Evolutionary conservation across 768 basidiomycete genomes (phyloP).

Genomic region (Rhodotorula babjevae): DNA sequence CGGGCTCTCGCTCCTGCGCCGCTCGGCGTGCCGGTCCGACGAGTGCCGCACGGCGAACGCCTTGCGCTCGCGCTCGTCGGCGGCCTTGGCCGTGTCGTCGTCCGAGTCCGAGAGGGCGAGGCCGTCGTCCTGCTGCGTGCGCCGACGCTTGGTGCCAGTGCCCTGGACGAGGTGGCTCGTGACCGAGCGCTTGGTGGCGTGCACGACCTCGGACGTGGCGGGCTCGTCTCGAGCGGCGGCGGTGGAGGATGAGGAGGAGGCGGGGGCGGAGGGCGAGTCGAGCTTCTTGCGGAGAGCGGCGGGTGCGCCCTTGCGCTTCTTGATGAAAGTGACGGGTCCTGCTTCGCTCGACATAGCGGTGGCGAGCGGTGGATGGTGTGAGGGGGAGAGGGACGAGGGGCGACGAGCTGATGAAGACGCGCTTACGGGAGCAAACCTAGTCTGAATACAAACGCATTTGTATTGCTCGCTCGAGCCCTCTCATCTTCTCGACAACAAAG

Average conservation of each 20-base stretch:
- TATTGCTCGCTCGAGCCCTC: too few species aligned
- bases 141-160: constrained; percentile 60
- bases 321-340: constrained; percentile 72
- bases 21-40: constrained; percentile 66
- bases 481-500: too few species aligned
- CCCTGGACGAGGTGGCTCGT: constrained; percentile 73
- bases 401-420: background rate
- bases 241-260: constrained; percentile 3
- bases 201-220: constrained; percentile 54
- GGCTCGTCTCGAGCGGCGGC: constrained; percentile 23
- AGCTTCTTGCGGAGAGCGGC: constrained; percentile 69
- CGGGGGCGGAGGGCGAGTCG: constrained; percentile 52
- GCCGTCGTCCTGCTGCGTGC: constrained; percentile 52
- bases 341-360: constrained; percentile 5
- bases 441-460: too few species aligned
- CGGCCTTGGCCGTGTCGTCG: constrained; percentile 54
- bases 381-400: background rate
- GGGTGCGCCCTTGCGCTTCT: constrained; percentile 74
- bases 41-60: constrained; percentile 56
- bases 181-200: constrained; percentile 65
- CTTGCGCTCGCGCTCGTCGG: constrained; percentile 41
- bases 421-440: too few species aligned
- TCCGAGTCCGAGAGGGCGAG: constrained; percentile 52
- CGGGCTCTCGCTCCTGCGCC: constrained; percentile 66
- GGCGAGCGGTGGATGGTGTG: too few species aligned